Conservation (phyloP, 495 filamentous ascomycete species). For the Hypoxylon cercidicola region DNA sequence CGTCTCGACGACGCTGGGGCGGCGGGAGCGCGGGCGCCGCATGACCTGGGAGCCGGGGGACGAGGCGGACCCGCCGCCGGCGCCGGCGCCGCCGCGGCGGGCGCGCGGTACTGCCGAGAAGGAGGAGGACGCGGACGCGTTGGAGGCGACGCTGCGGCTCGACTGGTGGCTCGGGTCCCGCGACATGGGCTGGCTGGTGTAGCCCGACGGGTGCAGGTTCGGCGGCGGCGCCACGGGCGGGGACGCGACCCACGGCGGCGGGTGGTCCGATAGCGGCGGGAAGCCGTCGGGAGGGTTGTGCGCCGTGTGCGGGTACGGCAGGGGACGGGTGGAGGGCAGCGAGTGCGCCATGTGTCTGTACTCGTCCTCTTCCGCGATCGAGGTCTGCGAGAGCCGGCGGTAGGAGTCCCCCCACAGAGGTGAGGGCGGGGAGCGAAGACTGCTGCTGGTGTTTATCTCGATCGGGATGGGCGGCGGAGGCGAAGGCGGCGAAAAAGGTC, state of each 20-base stretch:
- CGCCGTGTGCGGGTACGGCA: slow-evolving; percentile 42
- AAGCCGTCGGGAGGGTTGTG: slow-evolving; percentile 25
- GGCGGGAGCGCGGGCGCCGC: slow-evolving; percentile 43
- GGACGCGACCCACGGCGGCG: slow-evolving; percentile 40
- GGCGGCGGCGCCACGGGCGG: too few relatives aligned
- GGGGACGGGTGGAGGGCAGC: slow-evolving; percentile 40
- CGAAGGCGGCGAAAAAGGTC: slow-evolving; percentile 44
- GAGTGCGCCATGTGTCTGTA: slow-evolving; percentile 29
- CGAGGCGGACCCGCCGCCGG: slow-evolving; percentile 21
- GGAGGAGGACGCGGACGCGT: slow-evolving; percentile 12
- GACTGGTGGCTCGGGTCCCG: slow-evolving; percentile 56
- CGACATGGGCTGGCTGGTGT: slow-evolving; percentile 68
- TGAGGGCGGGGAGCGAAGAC: slow-evolving; percentile 32
- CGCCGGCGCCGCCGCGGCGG: slow-evolving; percentile 21
- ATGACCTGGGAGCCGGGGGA: slow-evolving; percentile 42
- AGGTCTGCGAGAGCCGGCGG: slow-evolving; percentile 22
- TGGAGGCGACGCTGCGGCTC: slow-evolving; percentile 37
- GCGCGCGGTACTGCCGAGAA: slow-evolving; percentile 16
- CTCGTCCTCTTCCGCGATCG: slow-evolving; percentile 31
- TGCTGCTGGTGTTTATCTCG: slow-evolving; percentile 36
- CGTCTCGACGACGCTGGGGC: slow-evolving; percentile 54
- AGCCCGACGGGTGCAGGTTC: slow-evolving; percentile 52
- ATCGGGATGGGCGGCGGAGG: slow-evolving; percentile 46
- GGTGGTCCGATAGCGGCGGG: slow-evolving; percentile 30
- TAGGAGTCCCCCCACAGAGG: slow-evolving; percentile 44